Evolutionary conservation across 2,329 filamentous ascomycete genomes (phyloP).

Genomic region (Scytalidium sp.): DNA sequence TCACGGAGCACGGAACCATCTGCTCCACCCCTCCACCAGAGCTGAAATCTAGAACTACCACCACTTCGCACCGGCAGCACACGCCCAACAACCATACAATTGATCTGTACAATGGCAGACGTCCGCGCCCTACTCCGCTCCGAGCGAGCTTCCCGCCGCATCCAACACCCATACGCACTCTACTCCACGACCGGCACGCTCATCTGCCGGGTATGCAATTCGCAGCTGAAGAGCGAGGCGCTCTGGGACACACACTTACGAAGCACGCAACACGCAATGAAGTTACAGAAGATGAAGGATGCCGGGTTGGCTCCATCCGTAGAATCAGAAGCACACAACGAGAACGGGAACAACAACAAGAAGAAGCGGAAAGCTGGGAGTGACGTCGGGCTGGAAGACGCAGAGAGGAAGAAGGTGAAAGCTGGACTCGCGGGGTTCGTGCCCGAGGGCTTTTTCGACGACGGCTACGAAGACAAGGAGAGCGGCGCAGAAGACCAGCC

Average conservation of each 20-base stretch:
- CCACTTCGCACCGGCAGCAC: too few relatives aligned
- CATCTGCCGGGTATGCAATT: slow-evolving; percentile 63
- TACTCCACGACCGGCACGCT: slow-evolving; percentile 69
- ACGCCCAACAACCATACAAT: too few relatives aligned
- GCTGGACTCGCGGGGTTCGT: slow-evolving; percentile 17
- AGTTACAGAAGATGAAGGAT: slow-evolving; percentile 26
- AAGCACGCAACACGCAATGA: slow-evolving; percentile 40
- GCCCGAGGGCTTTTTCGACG: slow-evolving; percentile 31
- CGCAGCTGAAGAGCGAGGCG: slow-evolving; percentile 61
- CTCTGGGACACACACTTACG: slow-evolving; percentile 64
- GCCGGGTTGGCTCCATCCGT: not conserved
- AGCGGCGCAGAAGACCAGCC: not conserved
- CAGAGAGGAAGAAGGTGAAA: slow-evolving; percentile 40
- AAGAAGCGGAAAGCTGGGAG: slow-evolving; percentile 50
- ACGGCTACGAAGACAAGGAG: slow-evolving; percentile 10
- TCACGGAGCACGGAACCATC: too few relatives aligned
- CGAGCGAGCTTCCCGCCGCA: slow-evolving; percentile 70
- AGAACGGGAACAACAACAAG: slow-evolving; percentile 5
- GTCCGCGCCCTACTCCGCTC: slow-evolving; percentile 76
- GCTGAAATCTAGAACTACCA: too few relatives aligned
- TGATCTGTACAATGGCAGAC: slow-evolving; percentile 79
- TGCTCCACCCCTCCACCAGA: too few relatives aligned
- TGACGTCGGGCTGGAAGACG: slow-evolving; percentile 36
- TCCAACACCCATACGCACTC: slow-evolving; percentile 65
- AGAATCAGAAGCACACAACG: slow-evolving; percentile 1